Evolutionary conservation across 2,329 filamentous ascomycete species (phyloP).

Genomic region (Graphilbum ipis-grandicollis): DNA sequence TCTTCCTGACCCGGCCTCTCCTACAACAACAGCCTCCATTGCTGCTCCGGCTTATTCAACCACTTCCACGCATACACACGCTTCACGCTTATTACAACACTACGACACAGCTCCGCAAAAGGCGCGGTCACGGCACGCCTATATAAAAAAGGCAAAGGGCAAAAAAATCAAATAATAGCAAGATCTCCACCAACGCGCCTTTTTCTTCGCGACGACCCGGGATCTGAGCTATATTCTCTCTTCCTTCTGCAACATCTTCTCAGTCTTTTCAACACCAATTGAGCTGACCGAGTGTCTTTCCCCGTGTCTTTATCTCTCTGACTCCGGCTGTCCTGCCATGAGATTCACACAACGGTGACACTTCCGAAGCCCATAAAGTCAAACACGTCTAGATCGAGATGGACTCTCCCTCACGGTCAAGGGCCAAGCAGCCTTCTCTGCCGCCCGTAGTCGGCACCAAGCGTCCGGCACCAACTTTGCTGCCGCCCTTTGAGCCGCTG

Average conservation of each 20-base stretch:
- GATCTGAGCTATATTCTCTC: not conserved
- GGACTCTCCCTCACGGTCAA: slow-evolving; percentile 21
- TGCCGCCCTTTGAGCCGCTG: slow-evolving; percentile 64
- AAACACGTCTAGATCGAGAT: slow-evolving; percentile 11
- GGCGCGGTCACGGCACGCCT: not conserved
- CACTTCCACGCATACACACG: not conserved
- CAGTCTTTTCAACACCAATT: no score
- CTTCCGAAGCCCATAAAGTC: no score
- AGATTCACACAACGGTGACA: no score
- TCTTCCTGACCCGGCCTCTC: not conserved
- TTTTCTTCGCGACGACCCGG: slow-evolving; percentile 2
- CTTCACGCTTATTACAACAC: not conserved
- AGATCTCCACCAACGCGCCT: slow-evolving; percentile 3
- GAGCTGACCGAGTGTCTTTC: no score
- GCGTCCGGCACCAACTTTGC: slow-evolving; percentile 46
- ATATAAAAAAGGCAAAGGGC: no score
- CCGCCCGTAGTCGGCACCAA: slow-evolving; percentile 30
- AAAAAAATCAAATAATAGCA: slow-evolving; percentile 1
- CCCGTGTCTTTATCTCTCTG: no score
- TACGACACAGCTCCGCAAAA: not conserved
- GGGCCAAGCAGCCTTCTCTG: slow-evolving; percentile 18
- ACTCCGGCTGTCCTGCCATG: not conserved
- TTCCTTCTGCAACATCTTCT: no score
- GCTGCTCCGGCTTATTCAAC: not conserved
- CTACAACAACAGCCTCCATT: not conserved